Evolutionary conservation across 441 rosid genomes (phyloP), one percentile per base, ranked within the genome.

Genomic region (Jatropha multifida): DNA sequence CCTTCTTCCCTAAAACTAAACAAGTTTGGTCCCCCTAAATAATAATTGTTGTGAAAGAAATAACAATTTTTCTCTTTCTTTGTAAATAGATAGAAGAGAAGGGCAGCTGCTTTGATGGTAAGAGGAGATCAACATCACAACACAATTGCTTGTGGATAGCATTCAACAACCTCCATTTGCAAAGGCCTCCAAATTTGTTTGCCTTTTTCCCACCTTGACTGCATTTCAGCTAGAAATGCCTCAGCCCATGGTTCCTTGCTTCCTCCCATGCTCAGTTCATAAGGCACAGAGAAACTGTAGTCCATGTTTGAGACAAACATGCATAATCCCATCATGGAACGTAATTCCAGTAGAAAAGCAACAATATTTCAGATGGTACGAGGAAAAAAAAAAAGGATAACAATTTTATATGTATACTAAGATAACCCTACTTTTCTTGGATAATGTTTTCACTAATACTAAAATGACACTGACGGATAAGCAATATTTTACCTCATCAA

Each of bases 201-300:
- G 89, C 94, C 81, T 58, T 78, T 83, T 81, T 81, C 89, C 93
- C 92, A 84, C 76, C 85, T 88, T 7, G 81, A 81, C 38, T 79
- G 85, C 90, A 93, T 79, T 63, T 72, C 75, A 49, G 78, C 84
- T 49, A 93, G 66, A 82, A 93, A 90, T 65, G 75, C 72, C 83
- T 79, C 89, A 1, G 92, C 99, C 98, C 99, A 91, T 1, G 83
- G 83, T 75, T 94, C 99, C 7, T 88, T 88, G 76, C 83, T 80
- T 60, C 96, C 97, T 77, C 85, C 88, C 93, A 89, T 90, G 91
- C 98, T 95, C 81, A 90, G 85, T 12, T 93, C 97, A 72, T 84
- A 93, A 4, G 98, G 99, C 84, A 91, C 98, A 0, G 97, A 90
- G 78, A 95, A 95, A 80, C 99, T 93, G 91, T 72, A 8, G 26